Percentiles rank a stretch among this genome's conserved stretches.
These are phyloP conservation scores for Canariomyces notabilis DNA, from an alignment of 2,329 filamentous ascomycete genomes.

Conservation along the genomic window DNA sequence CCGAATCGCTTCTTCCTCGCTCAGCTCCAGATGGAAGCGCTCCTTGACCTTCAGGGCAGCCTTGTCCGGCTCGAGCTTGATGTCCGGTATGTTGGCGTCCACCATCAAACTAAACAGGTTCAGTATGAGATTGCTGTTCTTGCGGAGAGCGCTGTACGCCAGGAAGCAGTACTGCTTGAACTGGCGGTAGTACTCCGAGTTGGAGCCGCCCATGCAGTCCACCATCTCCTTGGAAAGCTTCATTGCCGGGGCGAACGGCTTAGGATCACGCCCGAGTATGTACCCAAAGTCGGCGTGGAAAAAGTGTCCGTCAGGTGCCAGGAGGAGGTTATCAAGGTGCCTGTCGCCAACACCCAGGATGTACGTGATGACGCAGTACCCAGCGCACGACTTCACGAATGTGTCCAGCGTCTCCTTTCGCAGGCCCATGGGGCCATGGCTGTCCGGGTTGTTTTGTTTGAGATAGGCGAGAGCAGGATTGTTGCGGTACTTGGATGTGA, in stretches of 20 bases:
- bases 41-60: conserved; percentile 93
- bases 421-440: conserved; percentile 73
- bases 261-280: conserved; percentile 93
- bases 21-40: conserved; percentile 84
- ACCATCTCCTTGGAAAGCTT: conserved; percentile 98
- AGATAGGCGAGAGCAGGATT: conserved; percentile 77
- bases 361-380: conserved; percentile 98
- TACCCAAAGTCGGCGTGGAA: conserved; percentile 99
- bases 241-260: conserved; percentile 94
- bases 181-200: conserved; percentile 73
- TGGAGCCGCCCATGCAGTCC: conserved; percentile 89
- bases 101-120: conserved; percentile 97
- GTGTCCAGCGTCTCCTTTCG: conserved; percentile 91
- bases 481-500: conserved; percentile 73
- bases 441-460: conserved; percentile 82
- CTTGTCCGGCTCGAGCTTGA: conserved; percentile 86
- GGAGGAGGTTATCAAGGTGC: conserved; percentile 89
- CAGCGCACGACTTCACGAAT: conserved; percentile 91
- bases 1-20: conserved; percentile 84
- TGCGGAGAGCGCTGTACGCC: conserved; percentile 84
- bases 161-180: conserved; percentile 97
- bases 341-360: conserved; percentile 93
- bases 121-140: conserved; percentile 83
- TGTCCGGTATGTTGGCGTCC: conserved; percentile 94
- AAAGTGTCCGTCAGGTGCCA: conserved; percentile 87